Base-by-base conservation (phyloP, 176 grass and related monocot species). In the Hyparrhenia diplandra region DNA sequence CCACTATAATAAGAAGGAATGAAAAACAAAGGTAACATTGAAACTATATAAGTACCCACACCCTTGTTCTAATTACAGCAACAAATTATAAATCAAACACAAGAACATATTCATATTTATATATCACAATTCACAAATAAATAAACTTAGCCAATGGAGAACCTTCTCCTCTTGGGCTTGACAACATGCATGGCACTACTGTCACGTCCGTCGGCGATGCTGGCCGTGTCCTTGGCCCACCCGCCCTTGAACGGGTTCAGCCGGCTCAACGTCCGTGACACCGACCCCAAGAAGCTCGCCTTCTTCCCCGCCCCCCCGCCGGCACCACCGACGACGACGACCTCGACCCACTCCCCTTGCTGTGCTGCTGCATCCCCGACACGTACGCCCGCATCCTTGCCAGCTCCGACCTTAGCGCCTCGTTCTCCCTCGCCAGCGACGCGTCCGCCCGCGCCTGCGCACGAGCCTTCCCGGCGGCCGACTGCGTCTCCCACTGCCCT, bases 111-210 rank as follows among this genome's bases (percentile, higher is more conserved):
- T n/a, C n/a, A n/a, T n/a, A 55, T n/a, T 23, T 2, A 21, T 6
- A 3, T 0, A 11, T 16, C n/a, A n/a, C n/a, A n/a, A n/a, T n/a
- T 8, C 52, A 55, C 20, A 58, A 58, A 0, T 55, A 58, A 1
- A 57, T n/a, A n/a, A n/a, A 3, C 65, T n/a, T 83, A 83, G 65
- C 88, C 83, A 13, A 94, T 89, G 24, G 92, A 98, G 85, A 84
- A 94, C 83, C 95, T 88, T 51, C 95, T 94, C n/a, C 75, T 89
- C 81, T 81, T 92, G 18, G 95, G 88, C 90, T 94, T 98, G 10
- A 32, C 41, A 54, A 42, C 75, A 43, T 69, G 65, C 34, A 62
- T 62, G 57, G 25, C 61, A 5, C 21, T 25, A 2, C 41, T 68
- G 4, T 78, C 63, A 25, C 30, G 80, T 10, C 2, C 66, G 2